Evolutionary conservation across 2,329 filamentous ascomycete genomes (phyloP).

Genomic region (Thielaviopsis punctulata): DNA sequence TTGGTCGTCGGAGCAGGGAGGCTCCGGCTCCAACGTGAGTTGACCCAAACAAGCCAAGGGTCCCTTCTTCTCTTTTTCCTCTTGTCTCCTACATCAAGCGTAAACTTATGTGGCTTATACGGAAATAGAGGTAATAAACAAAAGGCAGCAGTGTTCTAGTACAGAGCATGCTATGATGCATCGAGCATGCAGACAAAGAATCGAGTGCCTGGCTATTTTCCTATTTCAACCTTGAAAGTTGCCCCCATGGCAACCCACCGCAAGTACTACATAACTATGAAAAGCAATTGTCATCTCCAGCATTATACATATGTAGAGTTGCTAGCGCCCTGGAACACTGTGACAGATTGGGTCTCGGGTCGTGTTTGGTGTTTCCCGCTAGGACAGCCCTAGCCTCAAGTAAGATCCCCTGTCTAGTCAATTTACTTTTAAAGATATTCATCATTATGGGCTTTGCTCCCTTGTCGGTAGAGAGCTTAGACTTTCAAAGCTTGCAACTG

Average conservation of each 20-base stretch:
- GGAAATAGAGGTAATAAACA: neutral
- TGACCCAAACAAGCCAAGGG: neutral
- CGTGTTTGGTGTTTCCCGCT: conserved; percentile 24
- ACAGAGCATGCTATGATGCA: neutral
- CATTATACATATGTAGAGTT: neutral
- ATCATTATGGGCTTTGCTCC: neutral
- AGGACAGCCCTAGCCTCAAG: conserved; percentile 1
- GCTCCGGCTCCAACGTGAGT: neutral
- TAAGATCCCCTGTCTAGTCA: neutral
- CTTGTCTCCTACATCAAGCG: neutral
- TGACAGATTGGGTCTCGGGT: conserved; percentile 33
- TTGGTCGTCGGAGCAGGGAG: neutral
- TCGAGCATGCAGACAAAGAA: neutral
- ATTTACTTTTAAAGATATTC: too few relatives aligned
- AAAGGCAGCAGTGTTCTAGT: neutral
- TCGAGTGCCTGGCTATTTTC: too few relatives aligned
- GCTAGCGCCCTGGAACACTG: conserved; percentile 16
- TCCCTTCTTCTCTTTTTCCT: neutral
- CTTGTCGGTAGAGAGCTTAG: neutral
- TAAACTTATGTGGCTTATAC: too few relatives aligned
- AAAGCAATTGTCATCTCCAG: too few relatives aligned
- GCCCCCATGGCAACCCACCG: too few relatives aligned
- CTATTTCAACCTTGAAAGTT: too few relatives aligned
- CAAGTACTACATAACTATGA: too few relatives aligned
- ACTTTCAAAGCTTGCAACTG: neutral